These are phyloP conservation scores for Melanomma pulvis-pyrius DNA, from an alignment of 495 filamentous ascomycete species.

Conservation along the genomic window DNA sequence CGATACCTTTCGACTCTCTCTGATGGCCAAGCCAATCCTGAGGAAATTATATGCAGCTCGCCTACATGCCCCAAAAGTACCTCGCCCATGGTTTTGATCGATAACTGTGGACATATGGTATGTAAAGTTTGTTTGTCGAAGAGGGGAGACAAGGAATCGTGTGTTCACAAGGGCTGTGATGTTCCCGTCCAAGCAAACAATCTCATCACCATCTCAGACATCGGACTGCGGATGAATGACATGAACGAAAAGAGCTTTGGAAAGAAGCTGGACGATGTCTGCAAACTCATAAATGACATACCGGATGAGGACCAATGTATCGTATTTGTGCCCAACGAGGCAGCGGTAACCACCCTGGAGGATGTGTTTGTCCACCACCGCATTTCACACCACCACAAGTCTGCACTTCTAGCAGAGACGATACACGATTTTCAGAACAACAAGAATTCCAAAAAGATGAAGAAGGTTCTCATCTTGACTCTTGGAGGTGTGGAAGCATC, in stretches of 20 bases:
- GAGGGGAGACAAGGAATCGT: constrained; percentile 10
- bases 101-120: constrained; percentile 46
- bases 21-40: background rate
- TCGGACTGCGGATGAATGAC: constrained; percentile 5
- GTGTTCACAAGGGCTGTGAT: constrained; percentile 28
- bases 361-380: constrained; percentile 39
- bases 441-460: constrained; percentile 29
- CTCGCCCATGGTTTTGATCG: constrained; percentile 26
- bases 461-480: constrained; percentile 67
- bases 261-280: constrained; percentile 40
- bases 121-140: constrained; percentile 39
- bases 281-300: constrained; percentile 36
- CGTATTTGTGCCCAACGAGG: constrained; percentile 46
- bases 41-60: background rate
- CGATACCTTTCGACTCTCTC: background rate
- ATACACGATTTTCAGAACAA: constrained; percentile 53
- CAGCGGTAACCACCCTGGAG: constrained; percentile 40
- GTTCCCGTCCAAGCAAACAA: constrained; percentile 22
- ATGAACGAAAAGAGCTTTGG: constrained; percentile 34
- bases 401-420: background rate
- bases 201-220: constrained; percentile 28
- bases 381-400: constrained; percentile 46
- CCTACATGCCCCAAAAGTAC: background rate
- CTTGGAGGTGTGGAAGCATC: constrained; percentile 66
- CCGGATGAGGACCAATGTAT: constrained; percentile 44